Conservation (phyloP, 306 rosid genomes). For the Medicago truncatula region MtrunA17r5.0-ANR NC_053045.1:38043501-38044000, state of each 20-base stretch:
- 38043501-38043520: conserved; percentile 26
- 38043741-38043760: neutral
- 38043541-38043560: neutral
- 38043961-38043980: neutral
- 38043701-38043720: neutral
- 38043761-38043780: conserved; percentile 4
- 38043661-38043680: neutral
- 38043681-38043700: neutral
- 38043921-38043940: neutral
- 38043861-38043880: neutral
- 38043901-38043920: neutral
- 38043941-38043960: neutral
- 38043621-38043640: neutral
- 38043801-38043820: neutral
- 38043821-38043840: neutral
- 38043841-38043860: neutral
- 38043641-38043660: neutral
- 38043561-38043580: neutral
- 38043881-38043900: neutral
- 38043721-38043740: conserved; percentile 2
- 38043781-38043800: conserved; percentile 20
- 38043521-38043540: conserved; percentile 1
- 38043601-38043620: neutral
- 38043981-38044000: neutral
- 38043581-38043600: neutral